A percentile compares a stretch with the other conserved stretches of the same genome.
phyloP scores from a whole-genome alignment of 2,329 filamentous ascomycete species.

The Tolypocladium guangdongense region DNA sequence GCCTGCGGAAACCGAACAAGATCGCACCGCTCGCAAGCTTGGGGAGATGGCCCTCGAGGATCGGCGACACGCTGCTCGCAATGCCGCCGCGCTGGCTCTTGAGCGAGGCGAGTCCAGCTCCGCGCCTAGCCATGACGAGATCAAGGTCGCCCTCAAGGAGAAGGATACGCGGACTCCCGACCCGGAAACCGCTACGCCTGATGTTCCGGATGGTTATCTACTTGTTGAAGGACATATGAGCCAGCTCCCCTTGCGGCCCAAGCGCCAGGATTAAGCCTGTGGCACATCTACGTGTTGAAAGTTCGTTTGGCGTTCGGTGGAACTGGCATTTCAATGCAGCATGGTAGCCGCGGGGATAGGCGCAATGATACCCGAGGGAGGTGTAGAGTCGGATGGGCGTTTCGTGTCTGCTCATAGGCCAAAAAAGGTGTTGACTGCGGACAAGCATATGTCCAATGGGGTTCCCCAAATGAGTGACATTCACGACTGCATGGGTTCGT shows the following conservation, averaged over 20 bases:
- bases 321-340: neutral
- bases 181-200: conserved; percentile 10
- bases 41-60: conserved; percentile 33
- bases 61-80: conserved; percentile 26
- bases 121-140: conserved; percentile 14
- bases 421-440: neutral
- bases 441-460: neutral
- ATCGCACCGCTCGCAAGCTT: conserved; percentile 24
- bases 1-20: conserved; percentile 28
- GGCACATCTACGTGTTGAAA: neutral
- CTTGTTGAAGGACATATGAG: conserved; percentile 40
- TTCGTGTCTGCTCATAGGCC: neutral
- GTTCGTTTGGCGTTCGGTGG: neutral
- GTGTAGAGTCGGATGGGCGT: neutral
- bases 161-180: conserved; percentile 25
- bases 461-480: too few species aligned
- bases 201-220: conserved; percentile 30
- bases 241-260: conserved; percentile 14
- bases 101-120: conserved; percentile 31
- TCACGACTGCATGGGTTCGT: neutral
- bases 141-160: conserved; percentile 41
- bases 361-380: neutral
- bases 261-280: neutral
- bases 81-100: conserved; percentile 34
- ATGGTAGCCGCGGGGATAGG: neutral